Base-by-base conservation (phyloP, 1,284 basidiomycete genomes). In the Rhizopogon parksii region DNA sequence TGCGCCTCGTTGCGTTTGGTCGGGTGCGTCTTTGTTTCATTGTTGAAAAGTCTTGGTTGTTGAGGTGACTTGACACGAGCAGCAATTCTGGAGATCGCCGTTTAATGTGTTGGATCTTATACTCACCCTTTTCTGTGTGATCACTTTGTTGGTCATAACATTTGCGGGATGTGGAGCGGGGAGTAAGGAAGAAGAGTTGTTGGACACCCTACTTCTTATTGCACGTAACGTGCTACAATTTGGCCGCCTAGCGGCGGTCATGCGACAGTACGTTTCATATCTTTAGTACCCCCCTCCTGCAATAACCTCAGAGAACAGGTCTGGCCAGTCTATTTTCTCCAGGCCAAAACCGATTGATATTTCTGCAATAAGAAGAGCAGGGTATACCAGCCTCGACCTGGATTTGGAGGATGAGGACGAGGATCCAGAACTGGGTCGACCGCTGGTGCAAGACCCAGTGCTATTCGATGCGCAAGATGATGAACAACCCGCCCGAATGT, bases 51-150 rank as follows among this genome's bases (percentile, higher is more conserved):
- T 36, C 32, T 32, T 46, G 30, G n/a, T 39, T 11, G 6, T 25
- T 35, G 3, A 21, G 35, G 40, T 34, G 9, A 30, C 4, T 48
- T 24, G 24, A 35, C 24, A 38, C 14, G 14, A 19, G 17, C 25
- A 96, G 94, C 90, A 94, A 91, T 96, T 96, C 72, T 95, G 93
- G 84, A 87, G 85, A 68, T 94, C 93, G 14, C 82, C 85, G 12
- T 92, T 91, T 71, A 96, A 96, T 67, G 73, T 91, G 36, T 75
- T 94, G 61, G 93, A 96, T 67, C 76, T 95, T 12, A 77, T 88
- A 43, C 76, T 96, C 42, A 95, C 93, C 1, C 57, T 80, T 14
- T 90, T 97, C 69, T 96, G 94, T 65, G 83, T 82, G 6, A 67
- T 95, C 55, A 97, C 94, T 1, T 72, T 97, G 15, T 72, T 95